Evolutionary conservation across 2,329 filamentous ascomycete genomes (phyloP), one percentile per base, ranked within the genome.

Genomic region (Alternaria metachromatica): DNA sequence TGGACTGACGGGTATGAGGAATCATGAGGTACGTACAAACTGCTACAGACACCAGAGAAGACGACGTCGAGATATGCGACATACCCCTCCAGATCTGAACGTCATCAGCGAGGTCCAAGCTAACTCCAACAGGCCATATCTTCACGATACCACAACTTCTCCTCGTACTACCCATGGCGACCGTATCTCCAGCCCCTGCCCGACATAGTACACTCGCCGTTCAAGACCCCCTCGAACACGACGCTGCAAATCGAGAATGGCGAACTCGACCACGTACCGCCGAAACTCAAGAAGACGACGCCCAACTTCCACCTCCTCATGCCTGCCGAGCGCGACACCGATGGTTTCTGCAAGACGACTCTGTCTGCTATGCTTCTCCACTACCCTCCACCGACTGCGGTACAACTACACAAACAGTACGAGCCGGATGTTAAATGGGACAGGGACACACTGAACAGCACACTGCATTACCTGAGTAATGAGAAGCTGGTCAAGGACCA

Each of bases 311-410:
- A 89, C 72, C 82, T 89, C 41, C 74, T 89, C 26, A 80, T 89
- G 51, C 84, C 85, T 6, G 82, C 84, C 6, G 80, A 81, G 41
- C 78, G 80, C n/a, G 81, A 81, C 45, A 84, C 83, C 37, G 68
- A 81, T 18, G 81, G 83, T n/a, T 81, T 89, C 44, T 89, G 87
- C 80, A 86, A 86, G 67, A 85, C 86, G 1, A 72, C 88, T 12
- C 78, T 88, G 12, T 87, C 87, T 2, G 84, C 86, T 1, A 86
- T 87, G 76, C 81, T 88, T n/a, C 78, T 88, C 43, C 83, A 86
- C 63, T 89, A 88, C 58, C 87, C 88, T 10, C 84, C 87, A 13
- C 85, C 87, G 7, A 87, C 85, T 1, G 72, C 88, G 28, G 79
- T 88, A 64, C 83, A 83, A 50, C 84, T 84, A 15, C 76, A 81